Evolutionary conservation across 2,329 filamentous ascomycete species (phyloP), one percentile per base, ranked within the genome.

Genomic region (Kalaharituber pfeilii): DNA sequence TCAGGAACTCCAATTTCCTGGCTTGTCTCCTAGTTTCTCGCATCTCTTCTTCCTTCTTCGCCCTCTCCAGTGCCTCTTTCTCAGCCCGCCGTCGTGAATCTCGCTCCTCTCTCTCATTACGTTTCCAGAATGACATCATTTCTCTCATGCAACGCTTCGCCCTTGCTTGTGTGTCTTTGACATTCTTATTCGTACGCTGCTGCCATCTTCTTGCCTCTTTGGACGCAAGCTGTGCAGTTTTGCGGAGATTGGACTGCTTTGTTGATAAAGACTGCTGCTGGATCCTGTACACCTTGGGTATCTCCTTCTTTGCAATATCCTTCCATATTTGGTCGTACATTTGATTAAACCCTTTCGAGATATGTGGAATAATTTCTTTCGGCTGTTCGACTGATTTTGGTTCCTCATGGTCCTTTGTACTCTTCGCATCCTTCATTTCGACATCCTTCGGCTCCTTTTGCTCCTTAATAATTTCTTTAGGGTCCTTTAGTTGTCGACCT

Each of bases 121-220:
- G 83, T 71, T 96, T 96, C 91, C 91, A 98, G 76, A 96, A 98
- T 55, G 85, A 81, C 78, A 95, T 91, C 91, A 98, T 98, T 70
- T 98, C 91, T 67, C 91, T 81, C 91, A 98, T 98, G 56, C 89
- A 89, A 62, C 91, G 84, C 75, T 98, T 98, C 56, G 91, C 91
- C 49, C 91, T 81, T 42, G 91, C 91, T 67, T 96, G 91, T 3
- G 94, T 84, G 68, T 98, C 91, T 69, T 98, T 98, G 68, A 85
- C 91, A 66, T 88, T 93, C 75, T 98, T 96, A 73, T 98, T 98
- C 53, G 91, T 98, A 42, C 87, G 84, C 57, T 93, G 78, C 69
- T 98, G 93, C 91, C 91, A 98, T 65, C 93, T 78, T 66, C 93
- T 87, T 53, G 91, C 89, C 70, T 98, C 91, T 67, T 98, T 98